Evolutionary conservation across 129 eudicot species (phyloP).

Genomic region (Lonicera japonica): DNA sequence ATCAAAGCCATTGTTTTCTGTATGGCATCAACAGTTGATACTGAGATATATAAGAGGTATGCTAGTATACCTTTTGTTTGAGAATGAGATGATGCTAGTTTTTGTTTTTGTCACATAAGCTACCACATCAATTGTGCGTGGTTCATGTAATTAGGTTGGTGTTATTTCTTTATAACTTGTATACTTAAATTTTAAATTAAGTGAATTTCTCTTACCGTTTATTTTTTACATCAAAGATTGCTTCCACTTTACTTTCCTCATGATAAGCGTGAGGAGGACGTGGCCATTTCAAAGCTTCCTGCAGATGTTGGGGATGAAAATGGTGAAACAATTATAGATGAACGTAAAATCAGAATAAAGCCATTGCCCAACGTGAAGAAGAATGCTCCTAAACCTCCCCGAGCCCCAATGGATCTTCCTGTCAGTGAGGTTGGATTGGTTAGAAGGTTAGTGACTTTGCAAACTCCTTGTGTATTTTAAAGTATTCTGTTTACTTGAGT

Average conservation of each 20-base stretch:
- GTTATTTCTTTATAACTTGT: neutral
- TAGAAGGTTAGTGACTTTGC: conserved; percentile 59
- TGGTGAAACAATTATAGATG: conserved; percentile 93
- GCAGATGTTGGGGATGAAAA: conserved; percentile 99
- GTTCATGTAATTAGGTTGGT: neutral
- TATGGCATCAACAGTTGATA: conserved; percentile 64
- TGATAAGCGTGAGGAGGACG: conserved; percentile 82
- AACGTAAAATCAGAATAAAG: conserved; percentile 94
- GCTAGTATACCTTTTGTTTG: conserved; percentile 3
- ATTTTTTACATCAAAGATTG: conserved; percentile 34
- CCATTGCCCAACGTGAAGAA: conserved; percentile 86
- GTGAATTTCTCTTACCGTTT: neutral
- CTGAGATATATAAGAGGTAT: conserved; percentile 95
- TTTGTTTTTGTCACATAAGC: neutral
- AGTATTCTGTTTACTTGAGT: no score
- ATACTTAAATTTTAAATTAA: no score
- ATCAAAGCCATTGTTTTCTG: conserved; percentile 81
- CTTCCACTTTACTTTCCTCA: conserved; percentile 99
- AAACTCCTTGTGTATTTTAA: conserved; percentile 5
- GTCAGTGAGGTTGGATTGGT: conserved; percentile 61
- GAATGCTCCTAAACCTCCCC: conserved; percentile 44
- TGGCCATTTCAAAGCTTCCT: conserved; percentile 88
- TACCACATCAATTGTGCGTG: neutral
- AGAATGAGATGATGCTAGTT: no score
- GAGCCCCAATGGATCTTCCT: conserved; percentile 63